These are phyloP conservation scores for Sugiyamaella lignohabitans DNA, from an alignment of 805 yeast genomes.

Conservation along the genomic window DNA sequence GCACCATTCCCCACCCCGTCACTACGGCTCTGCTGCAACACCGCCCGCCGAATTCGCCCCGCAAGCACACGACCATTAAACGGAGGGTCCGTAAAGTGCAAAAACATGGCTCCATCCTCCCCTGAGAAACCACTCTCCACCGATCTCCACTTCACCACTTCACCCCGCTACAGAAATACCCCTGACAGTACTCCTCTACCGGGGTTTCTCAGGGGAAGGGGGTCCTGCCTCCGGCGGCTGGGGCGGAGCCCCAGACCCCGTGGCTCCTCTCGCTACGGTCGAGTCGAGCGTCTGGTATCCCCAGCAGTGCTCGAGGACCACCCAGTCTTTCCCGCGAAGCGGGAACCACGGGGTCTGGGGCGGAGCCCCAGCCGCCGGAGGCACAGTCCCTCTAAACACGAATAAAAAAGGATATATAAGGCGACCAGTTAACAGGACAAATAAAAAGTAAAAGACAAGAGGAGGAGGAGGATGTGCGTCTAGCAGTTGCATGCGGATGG, in stretches of 20 bases:
- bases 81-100: constrained; percentile 18
- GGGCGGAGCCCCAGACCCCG: background rate
- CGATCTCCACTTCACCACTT: background rate
- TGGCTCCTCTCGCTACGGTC: background rate
- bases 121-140: too few species aligned
- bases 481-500: constrained; percentile 16
- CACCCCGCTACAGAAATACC: background rate
- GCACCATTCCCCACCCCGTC: background rate
- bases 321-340: background rate
- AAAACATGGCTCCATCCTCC: constrained; percentile 1
- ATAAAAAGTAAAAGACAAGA: background rate
- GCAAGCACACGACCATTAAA: constrained; percentile 12
- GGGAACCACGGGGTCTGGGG: background rate
- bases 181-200: too few species aligned
- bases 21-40: too few species aligned
- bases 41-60: constrained; percentile 10
- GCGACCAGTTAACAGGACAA: too few species aligned
- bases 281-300: background rate
- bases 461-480: background rate
- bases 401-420: too few species aligned
- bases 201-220: too few species aligned
- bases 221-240: background rate
- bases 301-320: background rate
- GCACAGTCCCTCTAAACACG: too few species aligned
- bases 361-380: background rate